Conservation (phyloP, 306 rosid species). For the Urtica urens region DNA sequence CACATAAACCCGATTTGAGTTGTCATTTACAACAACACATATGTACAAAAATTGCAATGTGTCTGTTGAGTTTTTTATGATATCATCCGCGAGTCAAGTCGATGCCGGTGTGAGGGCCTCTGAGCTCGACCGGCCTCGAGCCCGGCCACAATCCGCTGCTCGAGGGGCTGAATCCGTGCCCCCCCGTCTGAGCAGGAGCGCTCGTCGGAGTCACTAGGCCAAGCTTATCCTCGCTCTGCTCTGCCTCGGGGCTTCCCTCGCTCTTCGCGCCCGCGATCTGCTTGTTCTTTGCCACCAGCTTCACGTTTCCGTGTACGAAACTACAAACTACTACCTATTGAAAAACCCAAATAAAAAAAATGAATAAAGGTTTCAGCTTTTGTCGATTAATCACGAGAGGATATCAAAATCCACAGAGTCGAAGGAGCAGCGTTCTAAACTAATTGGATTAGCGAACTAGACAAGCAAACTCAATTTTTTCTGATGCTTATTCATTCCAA, state of each 20-base stretch:
- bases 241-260: slow-evolving; percentile 32
- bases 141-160: slow-evolving; percentile 53
- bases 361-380: background rate
- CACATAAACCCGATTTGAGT: slow-evolving; percentile 35
- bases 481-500: too few relatives aligned
- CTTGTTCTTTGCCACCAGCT: slow-evolving; percentile 46
- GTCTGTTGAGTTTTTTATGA: slow-evolving; percentile 26
- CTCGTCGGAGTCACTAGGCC: slow-evolving; percentile 41
- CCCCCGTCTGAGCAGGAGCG: slow-evolving; percentile 42
- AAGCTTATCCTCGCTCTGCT: slow-evolving; percentile 36
- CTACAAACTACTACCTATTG: slow-evolving; percentile 80
- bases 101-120: slow-evolving; percentile 63
- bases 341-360: background rate
- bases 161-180: slow-evolving; percentile 50
- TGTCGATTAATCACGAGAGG: too few relatives aligned
- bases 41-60: slow-evolving; percentile 55
- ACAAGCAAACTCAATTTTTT: too few relatives aligned
- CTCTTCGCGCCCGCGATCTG: slow-evolving; percentile 30
- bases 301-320: slow-evolving; percentile 55
- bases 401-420: too few relatives aligned
- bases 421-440: too few relatives aligned
- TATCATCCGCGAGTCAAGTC: slow-evolving; percentile 86
- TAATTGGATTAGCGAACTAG: too few relatives aligned
- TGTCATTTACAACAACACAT: slow-evolving; percentile 55
- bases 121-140: slow-evolving; percentile 36